These are phyloP conservation scores for Clonostachys rosea DNA, from an alignment of 2,329 filamentous ascomycete species.

Conservation along the genomic window DNA sequence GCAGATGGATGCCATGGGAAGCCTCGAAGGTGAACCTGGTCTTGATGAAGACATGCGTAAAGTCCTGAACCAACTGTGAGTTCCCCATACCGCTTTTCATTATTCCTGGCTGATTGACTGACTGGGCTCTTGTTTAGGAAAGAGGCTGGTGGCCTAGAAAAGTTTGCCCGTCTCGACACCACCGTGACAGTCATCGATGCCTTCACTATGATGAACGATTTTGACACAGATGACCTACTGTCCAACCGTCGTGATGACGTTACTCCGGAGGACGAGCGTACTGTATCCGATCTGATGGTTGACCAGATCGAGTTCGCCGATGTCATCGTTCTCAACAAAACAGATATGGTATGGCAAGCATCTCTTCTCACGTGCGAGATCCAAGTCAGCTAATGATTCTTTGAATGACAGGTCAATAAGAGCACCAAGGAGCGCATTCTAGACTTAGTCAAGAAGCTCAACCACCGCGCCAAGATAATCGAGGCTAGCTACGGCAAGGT, in stretches of 20 bases:
- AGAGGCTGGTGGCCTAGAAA: constrained; percentile 58
- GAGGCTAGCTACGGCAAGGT: constrained; percentile 55
- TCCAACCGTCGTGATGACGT: constrained; percentile 60
- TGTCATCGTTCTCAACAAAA: constrained; percentile 68
- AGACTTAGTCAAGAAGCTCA: constrained; percentile 54
- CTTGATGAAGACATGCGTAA: constrained; percentile 26
- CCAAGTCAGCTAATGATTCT: background rate
- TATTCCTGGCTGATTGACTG: background rate
- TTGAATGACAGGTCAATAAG: constrained; percentile 23
- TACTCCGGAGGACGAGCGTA: constrained; percentile 64
- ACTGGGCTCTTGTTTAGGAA: constrained; percentile 20
- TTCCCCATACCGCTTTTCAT: background rate
- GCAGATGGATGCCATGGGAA: constrained; percentile 30
- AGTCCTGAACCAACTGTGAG: constrained; percentile 28
- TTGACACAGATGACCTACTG: constrained; percentile 65
- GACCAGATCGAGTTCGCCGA: constrained; percentile 77
- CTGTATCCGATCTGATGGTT: constrained; percentile 70
- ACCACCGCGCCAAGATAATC: constrained; percentile 61
- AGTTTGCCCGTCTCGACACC: constrained; percentile 63
- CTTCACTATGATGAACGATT: constrained; percentile 68
- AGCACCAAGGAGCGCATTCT: constrained; percentile 38
- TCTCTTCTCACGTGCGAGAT: background rate
- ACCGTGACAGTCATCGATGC: constrained; percentile 70
- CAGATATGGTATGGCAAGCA: constrained; percentile 47
- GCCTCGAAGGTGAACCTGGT: constrained; percentile 9